Conservation (phyloP, 2,329 filamentous ascomycete species). For the Verticillium nubilum region DNA sequence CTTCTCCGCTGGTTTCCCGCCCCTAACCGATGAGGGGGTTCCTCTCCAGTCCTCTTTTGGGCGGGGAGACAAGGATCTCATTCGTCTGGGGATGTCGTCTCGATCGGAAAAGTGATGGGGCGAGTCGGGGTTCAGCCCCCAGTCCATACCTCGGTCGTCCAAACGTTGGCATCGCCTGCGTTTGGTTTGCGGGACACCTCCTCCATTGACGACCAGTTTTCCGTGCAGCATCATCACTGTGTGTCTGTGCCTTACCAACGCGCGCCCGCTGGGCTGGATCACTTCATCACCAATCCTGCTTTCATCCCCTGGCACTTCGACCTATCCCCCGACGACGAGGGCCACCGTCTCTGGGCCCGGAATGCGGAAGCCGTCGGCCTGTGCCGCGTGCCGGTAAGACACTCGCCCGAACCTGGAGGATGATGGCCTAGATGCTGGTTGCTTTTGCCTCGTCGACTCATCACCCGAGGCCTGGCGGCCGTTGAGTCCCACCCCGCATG, state of each 20-base stretch:
- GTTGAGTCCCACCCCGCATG: background rate
- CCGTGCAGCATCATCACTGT: background rate
- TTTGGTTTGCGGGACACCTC: background rate
- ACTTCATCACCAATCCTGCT: background rate
- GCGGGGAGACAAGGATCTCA: background rate
- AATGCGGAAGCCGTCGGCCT: conserved; percentile 15
- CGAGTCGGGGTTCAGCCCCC: background rate
- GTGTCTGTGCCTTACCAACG: background rate
- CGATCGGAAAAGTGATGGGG: background rate
- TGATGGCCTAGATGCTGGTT: background rate
- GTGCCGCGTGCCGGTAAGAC: conserved; percentile 12
- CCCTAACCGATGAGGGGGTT: background rate
- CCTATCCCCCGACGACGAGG: background rate
- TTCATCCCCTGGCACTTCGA: background rate
- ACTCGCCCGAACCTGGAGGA: background rate
- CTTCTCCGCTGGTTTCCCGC: background rate
- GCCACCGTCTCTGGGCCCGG: background rate
- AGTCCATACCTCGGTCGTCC: background rate
- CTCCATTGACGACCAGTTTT: background rate
- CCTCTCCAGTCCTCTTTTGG: background rate
- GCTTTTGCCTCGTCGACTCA: background rate
- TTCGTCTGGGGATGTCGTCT: background rate
- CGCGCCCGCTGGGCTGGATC: background rate
- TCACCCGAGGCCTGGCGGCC: background rate
- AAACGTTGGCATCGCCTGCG: background rate